Evolutionary conservation across 1,284 basidiomycete genomes (phyloP).

Genomic region (Trichosporon asahii): DNA sequence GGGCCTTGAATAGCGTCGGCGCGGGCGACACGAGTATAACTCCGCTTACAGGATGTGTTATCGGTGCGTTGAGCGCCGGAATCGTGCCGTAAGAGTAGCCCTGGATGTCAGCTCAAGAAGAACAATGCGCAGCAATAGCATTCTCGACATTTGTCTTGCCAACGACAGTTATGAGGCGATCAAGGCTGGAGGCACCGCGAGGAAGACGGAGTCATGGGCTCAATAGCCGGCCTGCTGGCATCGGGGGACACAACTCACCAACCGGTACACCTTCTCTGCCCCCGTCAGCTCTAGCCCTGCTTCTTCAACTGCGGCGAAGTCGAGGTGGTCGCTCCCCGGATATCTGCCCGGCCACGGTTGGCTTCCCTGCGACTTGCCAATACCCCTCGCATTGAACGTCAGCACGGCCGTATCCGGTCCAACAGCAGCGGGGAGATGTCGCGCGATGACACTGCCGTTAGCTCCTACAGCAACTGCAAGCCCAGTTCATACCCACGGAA

Average conservation of each 20-base stretch:
- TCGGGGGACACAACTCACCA: too few species aligned
- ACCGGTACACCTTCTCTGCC: conserved; percentile 17
- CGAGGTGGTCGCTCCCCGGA: conserved; percentile 28
- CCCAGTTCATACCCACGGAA: conserved; percentile 35
- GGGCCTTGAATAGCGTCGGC: conserved; percentile 31
- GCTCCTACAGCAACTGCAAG: neutral
- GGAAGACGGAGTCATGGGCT: too few species aligned
- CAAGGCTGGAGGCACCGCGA: too few species aligned
- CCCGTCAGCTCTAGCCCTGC: conserved; percentile 25
- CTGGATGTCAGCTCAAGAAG: conserved; percentile 27
- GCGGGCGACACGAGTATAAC: conserved; percentile 41
- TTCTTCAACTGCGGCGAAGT: conserved; percentile 38
- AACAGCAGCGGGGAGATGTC: conserved; percentile 27
- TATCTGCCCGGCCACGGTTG: conserved; percentile 32
- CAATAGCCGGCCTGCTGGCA: too few species aligned
- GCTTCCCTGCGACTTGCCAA: conserved; percentile 34
- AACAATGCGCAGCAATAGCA: too few species aligned
- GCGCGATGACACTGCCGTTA: conserved; percentile 31
- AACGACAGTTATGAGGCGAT: too few species aligned
- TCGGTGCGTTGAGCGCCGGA: conserved; percentile 28
- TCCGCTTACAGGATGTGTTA: conserved; percentile 9
- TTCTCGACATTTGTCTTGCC: too few species aligned
- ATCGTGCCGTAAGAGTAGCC: conserved; percentile 47
- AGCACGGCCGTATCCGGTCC: conserved; percentile 28
- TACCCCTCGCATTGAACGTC: conserved; percentile 43